phyloP scores from a whole-genome alignment of 2,329 filamentous ascomycete species.

The Paraphoma sp. region DNA sequence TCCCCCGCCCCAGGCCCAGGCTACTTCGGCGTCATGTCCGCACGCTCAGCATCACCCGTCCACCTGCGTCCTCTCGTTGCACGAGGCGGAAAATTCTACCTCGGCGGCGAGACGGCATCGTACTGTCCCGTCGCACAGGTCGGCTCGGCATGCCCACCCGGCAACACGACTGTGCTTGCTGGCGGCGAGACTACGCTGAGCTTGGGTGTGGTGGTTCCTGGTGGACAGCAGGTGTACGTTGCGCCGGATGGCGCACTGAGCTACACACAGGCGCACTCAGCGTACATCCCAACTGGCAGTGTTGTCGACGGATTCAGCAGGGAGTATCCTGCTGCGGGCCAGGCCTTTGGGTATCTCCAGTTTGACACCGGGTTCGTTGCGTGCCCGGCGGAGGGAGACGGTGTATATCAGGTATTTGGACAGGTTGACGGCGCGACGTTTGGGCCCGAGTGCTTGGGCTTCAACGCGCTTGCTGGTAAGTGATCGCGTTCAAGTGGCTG shows the following conservation, averaged over 20 bases:
- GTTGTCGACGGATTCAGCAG: constrained; percentile 58
- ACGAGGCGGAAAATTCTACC: constrained; percentile 56
- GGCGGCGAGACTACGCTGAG: constrained; percentile 39
- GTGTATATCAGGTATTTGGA: constrained; percentile 44
- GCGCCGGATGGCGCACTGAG: constrained; percentile 60
- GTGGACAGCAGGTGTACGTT: constrained; percentile 68
- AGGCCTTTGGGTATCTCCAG: constrained; percentile 33
- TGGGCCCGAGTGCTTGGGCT: constrained; percentile 40
- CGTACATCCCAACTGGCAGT: constrained; percentile 59
- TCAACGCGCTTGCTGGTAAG: constrained; percentile 42
- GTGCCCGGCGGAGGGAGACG: constrained; percentile 33
- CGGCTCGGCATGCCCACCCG: constrained; percentile 53
- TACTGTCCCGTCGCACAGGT: constrained; percentile 56
- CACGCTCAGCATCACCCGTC: constrained; percentile 57
- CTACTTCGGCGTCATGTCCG: constrained; percentile 54
- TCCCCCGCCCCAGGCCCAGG: constrained; percentile 8
- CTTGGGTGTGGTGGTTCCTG: constrained; percentile 63
- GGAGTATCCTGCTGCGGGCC: constrained; percentile 18
- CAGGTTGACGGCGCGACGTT: constrained; percentile 27
- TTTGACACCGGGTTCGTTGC: constrained; percentile 42
- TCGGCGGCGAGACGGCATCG: constrained; percentile 55
- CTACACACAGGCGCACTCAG: constrained; percentile 65
- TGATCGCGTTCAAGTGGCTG: background rate
- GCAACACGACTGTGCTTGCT: constrained; percentile 56
- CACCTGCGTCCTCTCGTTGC: constrained; percentile 58